A percentile compares a stretch with the other conserved stretches of the same genome.
Conservation (phyloP, 352 stramenopile genomes). For the Pythium utonaiense region DNA sequence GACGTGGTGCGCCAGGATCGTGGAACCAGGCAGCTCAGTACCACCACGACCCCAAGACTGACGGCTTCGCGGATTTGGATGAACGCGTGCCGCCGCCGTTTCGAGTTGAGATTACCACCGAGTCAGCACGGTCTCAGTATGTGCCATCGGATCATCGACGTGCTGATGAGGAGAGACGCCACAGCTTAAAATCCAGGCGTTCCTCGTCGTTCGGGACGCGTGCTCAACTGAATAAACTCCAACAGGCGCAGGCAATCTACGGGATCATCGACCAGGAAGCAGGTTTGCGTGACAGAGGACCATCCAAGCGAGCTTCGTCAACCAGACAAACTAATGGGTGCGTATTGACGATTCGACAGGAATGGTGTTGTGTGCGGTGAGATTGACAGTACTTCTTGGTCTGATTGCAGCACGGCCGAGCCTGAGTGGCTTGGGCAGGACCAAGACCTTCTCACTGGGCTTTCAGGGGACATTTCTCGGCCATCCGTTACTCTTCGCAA, state of each 20-base stretch:
- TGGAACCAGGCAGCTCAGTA: conserved; percentile 38
- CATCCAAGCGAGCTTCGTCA: not conserved
- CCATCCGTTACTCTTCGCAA: not conserved
- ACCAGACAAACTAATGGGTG: conserved; percentile 5
- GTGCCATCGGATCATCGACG: conserved; percentile 6
- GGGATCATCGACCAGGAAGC: conserved; percentile 4
- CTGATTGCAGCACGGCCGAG: too few relatives aligned
- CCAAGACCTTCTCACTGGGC: not conserved
- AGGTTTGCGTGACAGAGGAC: not conserved
- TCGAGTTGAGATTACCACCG: conserved; percentile 71
- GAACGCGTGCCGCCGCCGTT: conserved; percentile 80
- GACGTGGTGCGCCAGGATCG: conserved; percentile 39
- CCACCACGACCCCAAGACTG: conserved; percentile 71
- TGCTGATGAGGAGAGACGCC: conserved; percentile 15
- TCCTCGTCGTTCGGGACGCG: conserved; percentile 46
- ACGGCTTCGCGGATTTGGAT: conserved; percentile 77
- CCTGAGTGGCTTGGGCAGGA: not conserved
- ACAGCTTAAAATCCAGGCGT: conserved; percentile 24
- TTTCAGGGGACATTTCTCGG: not conserved
- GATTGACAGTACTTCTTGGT: not conserved
- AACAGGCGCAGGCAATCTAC: conserved; percentile 2
- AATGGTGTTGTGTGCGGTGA: too few relatives aligned
- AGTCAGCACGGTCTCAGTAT: conserved; percentile 26
- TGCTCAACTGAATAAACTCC: conserved; percentile 29
- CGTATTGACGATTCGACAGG: too few relatives aligned